Percentiles rank a stretch among this genome's conserved stretches.
Conservation (phyloP, 331 rosid species). For the Rhamnella rubrinervis region DNA sequence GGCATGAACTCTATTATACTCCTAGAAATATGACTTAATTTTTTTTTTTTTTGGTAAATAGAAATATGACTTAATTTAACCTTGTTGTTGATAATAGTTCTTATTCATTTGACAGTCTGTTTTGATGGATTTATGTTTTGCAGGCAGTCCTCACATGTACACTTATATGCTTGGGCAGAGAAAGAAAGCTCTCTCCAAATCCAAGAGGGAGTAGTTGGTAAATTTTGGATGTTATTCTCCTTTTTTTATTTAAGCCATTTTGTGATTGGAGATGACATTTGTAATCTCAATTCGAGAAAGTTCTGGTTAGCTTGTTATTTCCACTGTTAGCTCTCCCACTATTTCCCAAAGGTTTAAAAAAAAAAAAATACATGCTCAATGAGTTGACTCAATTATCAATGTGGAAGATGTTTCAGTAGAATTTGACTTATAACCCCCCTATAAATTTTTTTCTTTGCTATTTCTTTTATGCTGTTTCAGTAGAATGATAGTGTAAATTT, state of each 20-base stretch:
- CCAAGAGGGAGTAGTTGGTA: conserved; percentile 50
- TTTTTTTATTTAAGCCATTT: neutral
- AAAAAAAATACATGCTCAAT: too few species aligned
- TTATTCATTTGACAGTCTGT: conserved; percentile 18
- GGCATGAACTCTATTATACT: conserved; percentile 46
- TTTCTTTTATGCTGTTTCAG: too few species aligned
- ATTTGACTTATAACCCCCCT: too few species aligned
- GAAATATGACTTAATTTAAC: neutral
- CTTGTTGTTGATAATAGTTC: neutral
- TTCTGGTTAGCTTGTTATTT: neutral
- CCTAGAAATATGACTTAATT: neutral
- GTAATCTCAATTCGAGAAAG: neutral
- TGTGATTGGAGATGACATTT: conserved; percentile 3
- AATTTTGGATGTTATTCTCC: neutral
- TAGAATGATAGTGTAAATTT: too few species aligned
- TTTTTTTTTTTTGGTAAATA: too few species aligned
- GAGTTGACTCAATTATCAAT: too few species aligned
- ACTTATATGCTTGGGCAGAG: conserved; percentile 79
- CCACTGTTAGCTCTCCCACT: conserved; percentile 3
- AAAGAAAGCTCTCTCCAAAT: conserved; percentile 73
- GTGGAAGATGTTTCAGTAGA: too few species aligned
- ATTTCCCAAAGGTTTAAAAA: too few species aligned
- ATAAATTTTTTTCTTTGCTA: too few species aligned
- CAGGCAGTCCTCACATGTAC: conserved; percentile 89
- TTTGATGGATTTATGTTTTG: conserved; percentile 22